These are phyloP conservation scores for Crithidia expoeki DNA, from an alignment of 208 protist genomes.

Conservation along the genomic window DNA sequence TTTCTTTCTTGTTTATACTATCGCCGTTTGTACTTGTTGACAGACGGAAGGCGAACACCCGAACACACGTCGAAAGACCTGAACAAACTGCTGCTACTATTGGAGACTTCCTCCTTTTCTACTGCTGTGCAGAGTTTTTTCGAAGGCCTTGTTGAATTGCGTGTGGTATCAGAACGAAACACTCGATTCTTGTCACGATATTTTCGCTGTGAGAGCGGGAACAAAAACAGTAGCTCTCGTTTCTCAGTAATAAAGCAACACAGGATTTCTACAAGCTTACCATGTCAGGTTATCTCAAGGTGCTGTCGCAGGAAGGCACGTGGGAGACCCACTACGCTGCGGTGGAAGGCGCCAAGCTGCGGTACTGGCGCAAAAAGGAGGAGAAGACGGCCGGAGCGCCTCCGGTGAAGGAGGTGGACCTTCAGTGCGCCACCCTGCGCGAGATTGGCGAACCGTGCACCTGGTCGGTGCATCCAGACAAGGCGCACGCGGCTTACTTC, in stretches of 20 bases:
- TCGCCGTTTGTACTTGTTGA: no score
- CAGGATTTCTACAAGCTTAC: background rate
- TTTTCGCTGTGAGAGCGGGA: no score
- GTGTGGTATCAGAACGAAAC: no score
- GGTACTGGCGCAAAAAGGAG: slow-evolving; percentile 67
- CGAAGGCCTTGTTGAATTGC: no score
- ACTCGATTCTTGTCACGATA: no score
- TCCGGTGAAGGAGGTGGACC: slow-evolving; percentile 51
- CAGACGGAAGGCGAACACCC: no score
- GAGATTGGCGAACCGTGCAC: slow-evolving; percentile 34
- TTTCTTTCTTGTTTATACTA: no score
- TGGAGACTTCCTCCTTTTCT: no score
- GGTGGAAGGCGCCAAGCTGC: slow-evolving; percentile 60
- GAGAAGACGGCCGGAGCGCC: slow-evolving; percentile 31
- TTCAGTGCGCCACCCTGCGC: slow-evolving; percentile 39
- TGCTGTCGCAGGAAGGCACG: slow-evolving; percentile 32
- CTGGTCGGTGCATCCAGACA: slow-evolving; percentile 35
- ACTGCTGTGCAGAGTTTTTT: no score
- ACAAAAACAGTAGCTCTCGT: background rate
- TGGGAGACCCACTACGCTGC: slow-evolving; percentile 73
- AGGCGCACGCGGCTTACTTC: slow-evolving; percentile 31
- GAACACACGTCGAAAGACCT: no score
- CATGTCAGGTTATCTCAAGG: slow-evolving; percentile 58
- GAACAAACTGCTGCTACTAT: no score
- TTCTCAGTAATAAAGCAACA: background rate